Evolutionary conservation across 805 yeast genomes (phyloP).

Genomic region (Wickerhamomyces subpelliculosus): DNA sequence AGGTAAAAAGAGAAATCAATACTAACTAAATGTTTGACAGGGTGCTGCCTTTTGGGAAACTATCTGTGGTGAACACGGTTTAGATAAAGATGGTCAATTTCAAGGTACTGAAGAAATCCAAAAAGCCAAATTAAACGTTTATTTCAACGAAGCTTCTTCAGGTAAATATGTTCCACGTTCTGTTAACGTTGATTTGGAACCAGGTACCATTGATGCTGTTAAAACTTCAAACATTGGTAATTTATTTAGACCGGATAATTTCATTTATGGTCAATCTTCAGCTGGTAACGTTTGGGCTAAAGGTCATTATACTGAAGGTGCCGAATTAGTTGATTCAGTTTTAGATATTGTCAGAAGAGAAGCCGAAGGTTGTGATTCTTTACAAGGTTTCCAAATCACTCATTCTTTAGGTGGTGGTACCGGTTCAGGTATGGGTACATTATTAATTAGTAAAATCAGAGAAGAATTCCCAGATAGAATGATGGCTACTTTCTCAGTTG

Average conservation of each 20-base stretch:
- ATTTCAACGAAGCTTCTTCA: conserved; percentile 89
- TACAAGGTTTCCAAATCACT: conserved; percentile 94
- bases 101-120: conserved; percentile 52
- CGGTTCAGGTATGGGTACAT: conserved; percentile 96
- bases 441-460: conserved; percentile 85
- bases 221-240: conserved; percentile 88
- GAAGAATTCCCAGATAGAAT: conserved; percentile 95
- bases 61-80: conserved; percentile 82
- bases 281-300: conserved; percentile 99
- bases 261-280: conserved; percentile 95
- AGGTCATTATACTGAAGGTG: conserved; percentile 97
- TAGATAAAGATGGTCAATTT: conserved; percentile 68
- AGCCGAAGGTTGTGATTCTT: conserved; percentile 94
- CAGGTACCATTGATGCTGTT: conserved; percentile 95
- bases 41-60: conserved; percentile 96
- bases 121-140: conserved; percentile 91
- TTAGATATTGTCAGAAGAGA: conserved; percentile 94
- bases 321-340: conserved; percentile 89
- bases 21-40: conserved; percentile 22
- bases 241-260: conserved; percentile 96
- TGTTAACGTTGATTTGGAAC: conserved; percentile 93
- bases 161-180: conserved; percentile 99
- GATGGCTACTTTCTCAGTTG: conserved; percentile 95
- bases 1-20: background rate
- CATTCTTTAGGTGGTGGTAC: conserved; percentile 99